These are phyloP conservation scores for Bacidia rubella DNA, from an alignment of 495 filamentous ascomycete genomes.

Conservation along the genomic window DNA sequence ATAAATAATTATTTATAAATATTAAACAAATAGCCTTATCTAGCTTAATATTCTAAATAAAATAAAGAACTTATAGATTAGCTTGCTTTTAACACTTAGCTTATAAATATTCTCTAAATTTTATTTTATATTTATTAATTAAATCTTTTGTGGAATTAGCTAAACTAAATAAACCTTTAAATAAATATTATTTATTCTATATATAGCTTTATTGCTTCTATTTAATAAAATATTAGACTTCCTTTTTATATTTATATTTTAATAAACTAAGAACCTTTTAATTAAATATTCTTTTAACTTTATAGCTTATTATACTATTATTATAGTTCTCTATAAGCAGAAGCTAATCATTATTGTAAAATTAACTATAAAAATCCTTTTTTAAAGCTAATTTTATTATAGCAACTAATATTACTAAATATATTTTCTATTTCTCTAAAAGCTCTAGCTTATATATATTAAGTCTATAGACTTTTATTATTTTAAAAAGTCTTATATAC, in stretches of 20 bases:
- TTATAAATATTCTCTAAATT: not conserved
- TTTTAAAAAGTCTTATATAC: not conserved
- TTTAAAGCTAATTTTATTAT: not conserved
- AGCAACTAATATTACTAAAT: not conserved
- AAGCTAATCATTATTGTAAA: not conserved
- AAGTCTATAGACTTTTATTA: not conserved
- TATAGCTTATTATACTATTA: not conserved
- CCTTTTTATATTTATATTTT: not conserved
- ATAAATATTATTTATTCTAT: conserved; percentile 2
- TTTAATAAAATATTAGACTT: not conserved
- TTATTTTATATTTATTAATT: not conserved
- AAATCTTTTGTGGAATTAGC: conserved; percentile 1
- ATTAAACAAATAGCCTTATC: not conserved
- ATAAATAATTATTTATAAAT: not conserved
- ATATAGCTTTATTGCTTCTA: not conserved
- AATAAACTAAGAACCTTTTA: not conserved
- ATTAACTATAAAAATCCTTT: not conserved
- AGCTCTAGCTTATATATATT: not conserved
- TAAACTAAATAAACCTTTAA: no score
- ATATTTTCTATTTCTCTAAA: not conserved
- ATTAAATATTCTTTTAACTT: not conserved
- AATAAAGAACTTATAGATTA: not conserved
- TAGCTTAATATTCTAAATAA: not conserved
- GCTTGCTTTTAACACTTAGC: not conserved
- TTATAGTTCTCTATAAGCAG: not conserved